Evolutionary conservation across 148 eudicot species (phyloP).

Genomic region (Rhododendron griersonianum): DNA sequence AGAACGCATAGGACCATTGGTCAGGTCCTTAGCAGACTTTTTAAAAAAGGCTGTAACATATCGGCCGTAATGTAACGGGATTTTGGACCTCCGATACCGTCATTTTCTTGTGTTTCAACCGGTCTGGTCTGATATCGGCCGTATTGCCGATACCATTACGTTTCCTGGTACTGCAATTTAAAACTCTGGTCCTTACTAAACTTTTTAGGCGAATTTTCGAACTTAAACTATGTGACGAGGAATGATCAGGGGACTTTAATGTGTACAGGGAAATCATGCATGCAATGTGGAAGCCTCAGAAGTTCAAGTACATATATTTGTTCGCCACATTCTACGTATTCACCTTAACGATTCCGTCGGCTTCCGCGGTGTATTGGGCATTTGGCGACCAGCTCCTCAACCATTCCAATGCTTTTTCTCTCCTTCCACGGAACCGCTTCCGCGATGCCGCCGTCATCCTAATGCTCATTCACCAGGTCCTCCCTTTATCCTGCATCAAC

Average conservation of each 20-base stretch:
- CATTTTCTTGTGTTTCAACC: no score
- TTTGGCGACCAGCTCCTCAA: constrained; percentile 63
- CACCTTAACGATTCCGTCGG: constrained; percentile 70
- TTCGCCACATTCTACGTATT: constrained; percentile 67
- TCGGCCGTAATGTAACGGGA: no score
- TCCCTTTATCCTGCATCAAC: background rate
- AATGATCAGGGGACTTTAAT: background rate
- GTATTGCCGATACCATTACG: no score
- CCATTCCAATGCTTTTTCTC: constrained; percentile 67
- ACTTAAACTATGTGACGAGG: background rate
- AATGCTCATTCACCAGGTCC: constrained; percentile 82
- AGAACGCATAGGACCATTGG: background rate
- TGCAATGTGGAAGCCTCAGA: constrained; percentile 74
- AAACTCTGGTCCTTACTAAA: background rate
- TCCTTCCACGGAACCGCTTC: constrained; percentile 44
- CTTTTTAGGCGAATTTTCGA: background rate
- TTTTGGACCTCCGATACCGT: no score
- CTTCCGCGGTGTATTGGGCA: constrained; percentile 72
- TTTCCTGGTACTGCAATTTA: no score
- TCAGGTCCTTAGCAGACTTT: no score
- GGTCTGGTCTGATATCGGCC: no score
- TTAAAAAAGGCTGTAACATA: no score
- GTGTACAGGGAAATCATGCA: constrained; percentile 64
- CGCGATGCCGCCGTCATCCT: constrained; percentile 65
- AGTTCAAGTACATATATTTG: constrained; percentile 69